Percentiles rank a stretch among this genome's conserved stretches.
These are phyloP conservation scores for Haplosporangium sp. DNA, from an alignment of 371 early-diverging fungal genomes.

Conservation along the genomic window DNA sequence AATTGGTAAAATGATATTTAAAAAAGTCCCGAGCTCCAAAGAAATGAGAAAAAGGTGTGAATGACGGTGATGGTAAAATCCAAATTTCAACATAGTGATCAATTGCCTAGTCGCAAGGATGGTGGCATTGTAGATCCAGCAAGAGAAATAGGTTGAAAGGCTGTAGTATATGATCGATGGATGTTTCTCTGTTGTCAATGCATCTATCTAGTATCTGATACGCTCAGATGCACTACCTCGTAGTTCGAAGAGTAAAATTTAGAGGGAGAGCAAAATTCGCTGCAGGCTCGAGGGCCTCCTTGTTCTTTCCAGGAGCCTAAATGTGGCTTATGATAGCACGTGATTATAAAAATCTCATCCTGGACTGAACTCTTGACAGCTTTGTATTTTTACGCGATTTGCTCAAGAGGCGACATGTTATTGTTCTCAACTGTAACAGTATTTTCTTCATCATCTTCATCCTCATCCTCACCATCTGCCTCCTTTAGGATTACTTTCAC, in stretches of 20 bases:
- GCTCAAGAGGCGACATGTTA: neutral
- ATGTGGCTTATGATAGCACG: constrained; percentile 8
- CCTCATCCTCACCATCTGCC: neutral
- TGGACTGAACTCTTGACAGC: neutral
- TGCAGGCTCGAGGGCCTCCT: constrained; percentile 3
- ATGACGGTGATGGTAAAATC: neutral
- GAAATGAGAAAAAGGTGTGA: neutral
- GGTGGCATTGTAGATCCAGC: neutral
- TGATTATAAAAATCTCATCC: neutral
- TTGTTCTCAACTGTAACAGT: neutral
- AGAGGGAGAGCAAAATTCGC: constrained; percentile 25
- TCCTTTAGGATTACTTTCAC: constrained; percentile 4
- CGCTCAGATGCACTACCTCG: constrained; percentile 38
- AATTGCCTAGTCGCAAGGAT: neutral
- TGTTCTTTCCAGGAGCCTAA: neutral
- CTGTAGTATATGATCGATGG: constrained; percentile 17
- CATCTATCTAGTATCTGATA: constrained; percentile 10
- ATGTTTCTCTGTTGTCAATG: constrained; percentile 7
- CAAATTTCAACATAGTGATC: neutral
- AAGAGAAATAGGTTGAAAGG: neutral
- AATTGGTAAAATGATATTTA: neutral
- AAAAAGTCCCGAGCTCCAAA: neutral
- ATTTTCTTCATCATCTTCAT: constrained; percentile 3
- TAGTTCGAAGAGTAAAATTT: constrained; percentile 43
- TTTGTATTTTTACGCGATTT: neutral